phyloP scores from a whole-genome alignment of 306 rosid genomes.

The Citrullus colocynthis region DNA sequence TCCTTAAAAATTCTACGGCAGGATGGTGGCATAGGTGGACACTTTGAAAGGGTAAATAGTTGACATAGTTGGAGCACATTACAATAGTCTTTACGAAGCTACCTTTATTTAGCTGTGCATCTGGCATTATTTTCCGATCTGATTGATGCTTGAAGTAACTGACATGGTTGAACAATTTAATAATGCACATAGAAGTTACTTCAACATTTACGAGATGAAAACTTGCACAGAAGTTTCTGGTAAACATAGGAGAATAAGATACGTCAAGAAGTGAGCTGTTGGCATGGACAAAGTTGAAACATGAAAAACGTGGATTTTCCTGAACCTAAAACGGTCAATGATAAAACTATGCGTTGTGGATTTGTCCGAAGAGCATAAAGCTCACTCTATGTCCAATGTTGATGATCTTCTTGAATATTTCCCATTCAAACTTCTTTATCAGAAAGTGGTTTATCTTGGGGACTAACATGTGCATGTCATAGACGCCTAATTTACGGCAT shows the following conservation, averaged over 20 bases:
- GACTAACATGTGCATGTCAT: neutral
- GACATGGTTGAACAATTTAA: neutral
- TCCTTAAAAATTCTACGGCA: neutral
- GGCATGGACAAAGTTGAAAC: neutral
- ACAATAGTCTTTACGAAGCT: neutral
- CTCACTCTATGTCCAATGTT: neutral
- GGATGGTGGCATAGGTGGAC: neutral
- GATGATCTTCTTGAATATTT: neutral
- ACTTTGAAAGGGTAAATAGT: neutral
- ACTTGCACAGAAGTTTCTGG: neutral
- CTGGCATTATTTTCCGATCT: neutral
- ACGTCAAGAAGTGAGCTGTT: neutral
- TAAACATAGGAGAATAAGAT: neutral
- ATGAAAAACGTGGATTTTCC: neutral
- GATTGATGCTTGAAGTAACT: neutral
- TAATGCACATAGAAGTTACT: neutral
- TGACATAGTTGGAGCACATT: neutral
- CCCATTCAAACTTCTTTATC: neutral
- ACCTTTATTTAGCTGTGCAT: neutral
- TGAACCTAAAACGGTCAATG: neutral
- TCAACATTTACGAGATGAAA: neutral
- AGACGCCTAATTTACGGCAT: neutral
- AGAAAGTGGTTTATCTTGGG: neutral
- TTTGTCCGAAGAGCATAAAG: neutral
- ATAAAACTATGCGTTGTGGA: neutral